These are phyloP conservation scores for Fraxinus dipetala DNA, from an alignment of 305 asterid species.

Conservation along the genomic window DNA sequence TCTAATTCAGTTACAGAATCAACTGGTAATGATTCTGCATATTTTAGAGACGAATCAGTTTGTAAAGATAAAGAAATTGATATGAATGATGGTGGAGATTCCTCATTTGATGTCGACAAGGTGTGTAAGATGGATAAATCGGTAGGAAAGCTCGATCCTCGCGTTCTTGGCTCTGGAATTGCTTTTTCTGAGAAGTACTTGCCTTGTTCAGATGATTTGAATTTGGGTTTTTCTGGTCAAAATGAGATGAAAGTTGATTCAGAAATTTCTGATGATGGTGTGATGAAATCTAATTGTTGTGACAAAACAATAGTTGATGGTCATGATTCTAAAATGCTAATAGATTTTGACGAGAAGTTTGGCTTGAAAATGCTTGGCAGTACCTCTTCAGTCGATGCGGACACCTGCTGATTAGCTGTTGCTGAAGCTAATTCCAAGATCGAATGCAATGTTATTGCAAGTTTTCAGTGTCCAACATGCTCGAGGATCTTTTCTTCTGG, in stretches of 20 bases:
- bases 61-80: slow-evolving; percentile 13
- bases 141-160: slow-evolving; percentile 8
- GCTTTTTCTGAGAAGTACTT: slow-evolving; percentile 25
- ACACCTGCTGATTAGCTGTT: slow-evolving; percentile 17
- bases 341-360: slow-evolving; percentile 19
- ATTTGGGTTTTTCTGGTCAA: slow-evolving; percentile 6
- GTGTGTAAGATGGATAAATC: not conserved
- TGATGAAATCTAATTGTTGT: slow-evolving; percentile 22
- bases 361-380: slow-evolving; percentile 19
- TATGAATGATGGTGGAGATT: slow-evolving; percentile 24
- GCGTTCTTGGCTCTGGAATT: slow-evolving; percentile 7
- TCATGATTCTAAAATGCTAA: slow-evolving; percentile 21
- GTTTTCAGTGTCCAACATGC: slow-evolving; percentile 49
- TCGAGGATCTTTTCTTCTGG: slow-evolving; percentile 65
- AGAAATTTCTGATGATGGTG: slow-evolving; percentile 3
- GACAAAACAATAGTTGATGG: slow-evolving; percentile 18
- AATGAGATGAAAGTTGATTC: slow-evolving; percentile 13
- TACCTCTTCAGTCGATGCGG: slow-evolving; percentile 5
- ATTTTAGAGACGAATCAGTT: slow-evolving; percentile 38
- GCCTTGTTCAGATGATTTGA: slow-evolving; percentile 29
- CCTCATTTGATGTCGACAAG: slow-evolving; percentile 19
- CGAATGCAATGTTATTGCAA: slow-evolving; percentile 12
- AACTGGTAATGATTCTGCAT: slow-evolving; percentile 27
- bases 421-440: slow-evolving; percentile 15
- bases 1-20: slow-evolving; percentile 20